phyloP scores from a whole-genome alignment of 768 basidiomycete species.

The Tylopilus subfusipes region DNA sequence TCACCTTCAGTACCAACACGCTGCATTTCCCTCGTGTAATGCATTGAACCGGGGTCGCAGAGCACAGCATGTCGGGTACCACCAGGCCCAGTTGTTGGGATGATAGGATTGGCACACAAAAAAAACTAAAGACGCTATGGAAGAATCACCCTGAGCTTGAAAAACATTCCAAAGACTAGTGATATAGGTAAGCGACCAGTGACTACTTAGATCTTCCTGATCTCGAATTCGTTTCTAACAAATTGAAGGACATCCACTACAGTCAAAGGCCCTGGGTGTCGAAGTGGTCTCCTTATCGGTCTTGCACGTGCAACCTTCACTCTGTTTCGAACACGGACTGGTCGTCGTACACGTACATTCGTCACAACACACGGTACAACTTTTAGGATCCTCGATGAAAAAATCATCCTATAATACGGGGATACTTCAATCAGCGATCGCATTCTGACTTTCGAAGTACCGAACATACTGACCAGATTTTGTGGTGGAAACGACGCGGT shows the following conservation, averaged over 20 bases:
- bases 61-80: too few species aligned
- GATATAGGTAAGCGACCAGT: too few species aligned
- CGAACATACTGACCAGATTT: background rate
- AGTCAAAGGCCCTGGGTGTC: background rate
- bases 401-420: background rate
- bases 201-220: background rate
- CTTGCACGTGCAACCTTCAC: background rate
- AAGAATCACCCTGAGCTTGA: too few species aligned
- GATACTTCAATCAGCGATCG: background rate
- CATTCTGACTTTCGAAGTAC: background rate
- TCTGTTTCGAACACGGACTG: background rate
- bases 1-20: too few species aligned
- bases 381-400: background rate
- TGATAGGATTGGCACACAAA: too few species aligned
- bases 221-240: too few species aligned
- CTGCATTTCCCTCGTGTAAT: too few species aligned
- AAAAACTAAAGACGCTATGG: too few species aligned
- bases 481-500: background rate
- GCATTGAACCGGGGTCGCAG: too few species aligned
- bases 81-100: too few species aligned
- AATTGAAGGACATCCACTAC: conserved; percentile 9
- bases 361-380: background rate
- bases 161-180: too few species aligned
- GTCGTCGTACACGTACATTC: background rate
- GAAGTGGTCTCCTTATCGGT: too few species aligned